Base-by-base conservation (phyloP, 2,329 filamentous ascomycete genomes). In the Sphaerulina musiva region DNA sequence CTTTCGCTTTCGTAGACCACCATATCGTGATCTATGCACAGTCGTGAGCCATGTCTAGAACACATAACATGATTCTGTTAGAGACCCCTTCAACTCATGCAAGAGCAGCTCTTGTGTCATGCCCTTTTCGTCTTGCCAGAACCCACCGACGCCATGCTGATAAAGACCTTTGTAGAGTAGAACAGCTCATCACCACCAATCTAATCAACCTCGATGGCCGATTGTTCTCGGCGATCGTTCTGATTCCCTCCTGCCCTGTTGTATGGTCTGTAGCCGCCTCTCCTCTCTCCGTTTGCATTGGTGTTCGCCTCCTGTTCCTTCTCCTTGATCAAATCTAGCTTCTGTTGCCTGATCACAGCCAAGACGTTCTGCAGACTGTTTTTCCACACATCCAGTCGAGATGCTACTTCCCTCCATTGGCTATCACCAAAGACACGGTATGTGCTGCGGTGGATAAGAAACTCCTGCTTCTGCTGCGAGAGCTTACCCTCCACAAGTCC, bases 401-500 rank as follows among this genome's bases (percentile, higher is more conserved):
- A 89, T 57, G 89, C 87, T 51, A 98, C 86, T 78, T 98, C 92
- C 64, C 87, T 84, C 90, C 95, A 98, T 78, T 98, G 93, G 80
- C 95, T 95, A 78, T 95, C 89, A 64, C 89, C 89, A 68, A 98
- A 98, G 51, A 96, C 91, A 59, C 93, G 86, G 80, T 97, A 96
- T 57, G 90, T 95, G 66, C 89, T 89, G 70, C 93, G 85, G 79
- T 98, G 93, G 59, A 98, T 89, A 51, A 96, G 80, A 80, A 98
- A 97, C 60, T 92, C 87, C 70, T 89, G 83, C 71, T 89, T 90
- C 70, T 92, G 81, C 77, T 98, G 93, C 55, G 87, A 93, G 64
- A 98, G 83, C 76, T 95, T 95, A 70, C 93, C 93, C 78, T 98
- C 93, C 49, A 98, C 89, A 38, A 98, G 83, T 34, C 91, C 90